Evolutionary conservation across 2,329 filamentous ascomycete genomes (phyloP), one percentile per base, ranked within the genome.

Genomic region (Tolypocladium amazonense): DNA sequence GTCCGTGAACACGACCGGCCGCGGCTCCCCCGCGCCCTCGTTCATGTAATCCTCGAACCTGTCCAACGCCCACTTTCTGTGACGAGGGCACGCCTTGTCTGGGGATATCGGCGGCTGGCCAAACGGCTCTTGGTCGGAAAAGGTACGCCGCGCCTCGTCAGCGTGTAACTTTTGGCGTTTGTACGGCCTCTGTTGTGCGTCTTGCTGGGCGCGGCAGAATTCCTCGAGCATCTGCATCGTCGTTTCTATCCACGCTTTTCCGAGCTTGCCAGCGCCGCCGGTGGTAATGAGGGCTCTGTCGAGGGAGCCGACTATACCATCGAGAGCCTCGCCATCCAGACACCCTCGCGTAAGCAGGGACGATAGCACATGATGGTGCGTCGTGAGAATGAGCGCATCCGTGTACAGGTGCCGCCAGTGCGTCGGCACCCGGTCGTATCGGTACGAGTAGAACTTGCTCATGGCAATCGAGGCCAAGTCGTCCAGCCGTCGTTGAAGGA

Each of bases 201-300:
- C 56, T 11, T 55, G 50, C 14, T 54, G 18, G 9, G 57, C 58
- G 20, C 56, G 18, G 65, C 66, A 72, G 6, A 68, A 64, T 11
- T 62, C 60, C 56, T 74, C 71, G 14, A 84, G 73, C 33, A 77
- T 56, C 3, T 72, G 69, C 30, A 89, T 66, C 0, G 80, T 78
- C 50, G 73, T 68, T 60, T 87, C 79, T 54, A 87, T 77, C 71
- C 80, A 83, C 4, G 15, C 56, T 25, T 73, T 68, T 9, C 82
- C 80, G 59, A 89, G 77, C 1, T 69, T 63, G 0, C 81, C 77
- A 1, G 83, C 83, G 0, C 82, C 88, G 1, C 88, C 89, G 0
- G 89, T 84, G 58, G 92, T 81, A 54, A 96, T 90, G 53, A 95
- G 73, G 0, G 88, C 87, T 71, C 86, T 85, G 67, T 97, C 92